Evolutionary conservation across 176 grass and related monocot species (phyloP), one percentile per base, ranked within the genome.

Genomic region (Triticum timopheevii): DNA sequence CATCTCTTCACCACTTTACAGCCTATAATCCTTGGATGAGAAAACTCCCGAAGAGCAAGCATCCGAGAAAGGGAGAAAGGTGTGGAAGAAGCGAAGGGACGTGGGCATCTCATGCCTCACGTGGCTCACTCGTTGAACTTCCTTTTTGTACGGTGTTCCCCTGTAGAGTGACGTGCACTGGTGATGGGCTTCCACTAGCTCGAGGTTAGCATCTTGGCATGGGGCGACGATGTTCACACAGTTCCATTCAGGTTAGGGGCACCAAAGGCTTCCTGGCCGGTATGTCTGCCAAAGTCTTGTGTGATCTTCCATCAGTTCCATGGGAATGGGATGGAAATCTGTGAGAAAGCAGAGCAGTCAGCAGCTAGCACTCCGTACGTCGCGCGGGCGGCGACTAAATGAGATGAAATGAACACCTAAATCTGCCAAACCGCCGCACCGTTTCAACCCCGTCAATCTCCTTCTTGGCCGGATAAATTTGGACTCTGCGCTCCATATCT

Each of bases 91-190:
- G 56, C 56, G 2, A 31, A 36, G 30, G 61, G 84, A 76, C 78
- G 85, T 66, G 69, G 59, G 69, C 78, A 75, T 66, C 30, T 82
- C 69, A 75, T 74, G 31, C 24, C 78, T 52, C 77, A 86, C 38
- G 54, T 72, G 65, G 34, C 2, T 13, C 66, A 5, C 68, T 81
- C 40, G 38, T 63, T 50, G 42, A 47, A 47, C 13, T 13, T 47
- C n/a, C 20, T 64, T 40, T 11, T 58, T 12, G 19, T 13, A 24
- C 15, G 6, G 10, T 4, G 24, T 38, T 38, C n/a, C 33, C 10
- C 20, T 79, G 56, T 16, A 34, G 10, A 12, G 59, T 40, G 74
- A 40, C 31, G 16, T 7, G 7, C 31, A 69, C 31, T 16, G 30
- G 65, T 86, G 47, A 40, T 79, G 63, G 13, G 7, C 66, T 3